phyloP scores from a whole-genome alignment of 2,329 filamentous ascomycete genomes.

The Colletotrichum tamarilloi region DNA sequence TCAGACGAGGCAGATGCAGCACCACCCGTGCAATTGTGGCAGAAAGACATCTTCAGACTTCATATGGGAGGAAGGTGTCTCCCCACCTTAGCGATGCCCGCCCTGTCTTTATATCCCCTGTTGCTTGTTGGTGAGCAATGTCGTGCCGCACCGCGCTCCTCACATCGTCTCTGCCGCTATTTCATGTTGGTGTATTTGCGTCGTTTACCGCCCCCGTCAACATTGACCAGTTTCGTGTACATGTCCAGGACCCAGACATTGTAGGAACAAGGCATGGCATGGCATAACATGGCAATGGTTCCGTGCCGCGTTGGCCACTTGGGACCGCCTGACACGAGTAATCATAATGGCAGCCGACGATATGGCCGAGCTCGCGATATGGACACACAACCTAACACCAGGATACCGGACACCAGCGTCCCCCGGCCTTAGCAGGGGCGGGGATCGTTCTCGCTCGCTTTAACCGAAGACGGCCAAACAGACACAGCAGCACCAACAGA shows the following conservation, averaged over 20 bases:
- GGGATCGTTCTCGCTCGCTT: conserved; percentile 21
- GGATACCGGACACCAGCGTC: not conserved
- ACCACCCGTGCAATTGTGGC: not conserved
- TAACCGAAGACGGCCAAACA: conserved; percentile 34
- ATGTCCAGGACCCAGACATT: not conserved
- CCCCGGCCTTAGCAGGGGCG: not conserved
- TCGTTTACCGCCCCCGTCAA: not conserved
- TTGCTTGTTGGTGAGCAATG: conserved; percentile 19
- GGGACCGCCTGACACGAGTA: not conserved
- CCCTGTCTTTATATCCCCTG: conserved; percentile 8
- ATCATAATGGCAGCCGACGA: conserved; percentile 2
- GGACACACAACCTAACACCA: not conserved
- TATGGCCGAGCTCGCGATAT: not conserved
- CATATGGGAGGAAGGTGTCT: not conserved
- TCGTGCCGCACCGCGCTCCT: not conserved
- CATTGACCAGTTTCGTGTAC: not conserved
- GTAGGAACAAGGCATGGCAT: not conserved
- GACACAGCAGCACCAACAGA: conserved; percentile 7
- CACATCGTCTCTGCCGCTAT: not conserved
- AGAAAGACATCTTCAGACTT: conserved; percentile 21
- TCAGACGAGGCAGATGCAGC: not conserved
- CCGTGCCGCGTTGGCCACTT: not conserved
- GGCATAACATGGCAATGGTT: not conserved
- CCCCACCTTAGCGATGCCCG: not conserved
- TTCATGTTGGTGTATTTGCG: not conserved